Evolutionary conservation across 352 stramenopile genomes (phyloP), one percentile per base, ranked within the genome.

Genomic region (Phytophthora parvispora): DNA sequence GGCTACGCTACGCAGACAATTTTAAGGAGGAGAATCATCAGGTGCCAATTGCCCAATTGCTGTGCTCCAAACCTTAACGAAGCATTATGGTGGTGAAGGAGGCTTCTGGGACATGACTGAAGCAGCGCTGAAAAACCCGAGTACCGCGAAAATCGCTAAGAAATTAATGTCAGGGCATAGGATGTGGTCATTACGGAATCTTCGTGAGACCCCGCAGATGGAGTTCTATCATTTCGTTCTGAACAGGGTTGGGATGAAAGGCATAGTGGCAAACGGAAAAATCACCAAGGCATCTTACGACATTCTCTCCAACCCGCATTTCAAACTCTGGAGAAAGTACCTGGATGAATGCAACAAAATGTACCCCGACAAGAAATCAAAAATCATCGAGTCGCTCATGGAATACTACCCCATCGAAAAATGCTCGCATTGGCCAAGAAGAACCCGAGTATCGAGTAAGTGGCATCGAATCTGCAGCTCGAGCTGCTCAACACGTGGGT

Each of bases 401-500:
- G 6, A 1, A 5, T 15, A 42, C 31, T 50, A 49, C 32, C 28
- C 9, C 13, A 24, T 57, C 24, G 3, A 31, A 31, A 56, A 64
- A 36, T 36, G 5, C 45, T 62, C 1, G 10, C 15, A 3, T 29
- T 22, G 4, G 47, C 20, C 16, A 52, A 64, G 4, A 42, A 47
- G 22, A n/a, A 20, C 15, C 31, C 31, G 3, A 57, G 12, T 18
- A 60, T 25, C 2, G 53, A 65, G 20, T 50, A 60, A 32, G 6
- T 56, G 13, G 49, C 36, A 10, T 13, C 65, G 8, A 53, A 81
- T 13, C 79, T 77, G 67, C 56, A 87, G 13, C 77, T 83, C 49
- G 69, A 76, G 36, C 79, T 68, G n/a, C 64, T 72, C 42, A 78
- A 84, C 47, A 36, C 65, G 28, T 78, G 57, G 45, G 25, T 50